Conservation (phyloP, 441 rosid species). For the Geranium incanum region DNA sequence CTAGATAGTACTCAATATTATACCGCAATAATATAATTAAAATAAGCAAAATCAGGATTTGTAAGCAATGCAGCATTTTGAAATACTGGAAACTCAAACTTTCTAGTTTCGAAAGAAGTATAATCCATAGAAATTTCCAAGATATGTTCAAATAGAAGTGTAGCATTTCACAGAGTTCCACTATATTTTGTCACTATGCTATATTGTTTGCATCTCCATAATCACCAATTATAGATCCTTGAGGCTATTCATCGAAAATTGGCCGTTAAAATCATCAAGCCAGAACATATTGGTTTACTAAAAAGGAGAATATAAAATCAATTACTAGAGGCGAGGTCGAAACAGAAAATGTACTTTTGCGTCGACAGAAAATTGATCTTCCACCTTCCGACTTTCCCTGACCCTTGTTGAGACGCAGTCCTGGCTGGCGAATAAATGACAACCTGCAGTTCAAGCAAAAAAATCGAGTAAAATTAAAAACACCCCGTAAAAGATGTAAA, state of each 20-base stretch:
- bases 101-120: neutral
- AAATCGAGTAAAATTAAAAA: no score
- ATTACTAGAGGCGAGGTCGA: neutral
- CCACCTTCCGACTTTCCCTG: constrained; percentile 85
- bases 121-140: neutral
- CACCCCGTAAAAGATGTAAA: no score
- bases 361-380: constrained; percentile 75
- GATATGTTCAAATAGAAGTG: neutral
- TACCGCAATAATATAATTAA: neutral
- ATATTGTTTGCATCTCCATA: neutral
- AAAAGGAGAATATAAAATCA: neutral
- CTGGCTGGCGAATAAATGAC: constrained; percentile 81
- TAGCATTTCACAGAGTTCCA: neutral
- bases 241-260: neutral
- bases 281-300: neutral
- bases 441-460: constrained; percentile 37
- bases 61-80: neutral
- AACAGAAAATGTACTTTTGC: constrained; percentile 44
- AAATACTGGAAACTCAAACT: constrained; percentile 2
- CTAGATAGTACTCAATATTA: neutral
- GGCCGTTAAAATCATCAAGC: neutral
- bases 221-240: neutral
- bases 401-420: constrained; percentile 81
- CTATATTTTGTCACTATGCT: neutral
- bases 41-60: neutral